These are phyloP conservation scores for Citrus hindsii DNA, from an alignment of 345 rosid species.

Conservation along the genomic window DNA sequence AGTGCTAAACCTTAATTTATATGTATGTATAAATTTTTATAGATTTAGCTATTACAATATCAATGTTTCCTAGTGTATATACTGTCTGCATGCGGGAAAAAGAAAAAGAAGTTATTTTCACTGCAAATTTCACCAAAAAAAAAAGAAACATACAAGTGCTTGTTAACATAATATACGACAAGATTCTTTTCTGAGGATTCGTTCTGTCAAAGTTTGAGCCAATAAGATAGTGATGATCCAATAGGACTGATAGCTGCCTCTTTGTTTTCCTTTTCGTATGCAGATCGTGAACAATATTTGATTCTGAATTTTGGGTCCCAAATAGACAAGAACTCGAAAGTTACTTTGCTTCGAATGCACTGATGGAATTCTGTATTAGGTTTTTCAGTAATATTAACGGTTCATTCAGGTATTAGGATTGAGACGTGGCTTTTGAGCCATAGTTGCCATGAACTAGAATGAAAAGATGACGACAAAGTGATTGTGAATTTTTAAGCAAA, in stretches of 20 bases:
- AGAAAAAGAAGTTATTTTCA: too few relatives aligned
- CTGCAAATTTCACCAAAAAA: too few relatives aligned
- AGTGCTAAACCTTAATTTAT: neutral
- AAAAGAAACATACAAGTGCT: neutral
- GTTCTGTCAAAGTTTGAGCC: neutral
- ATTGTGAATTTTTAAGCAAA: too few relatives aligned
- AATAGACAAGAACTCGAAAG: neutral
- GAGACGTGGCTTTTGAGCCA: too few relatives aligned
- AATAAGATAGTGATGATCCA: neutral
- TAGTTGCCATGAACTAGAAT: too few relatives aligned
- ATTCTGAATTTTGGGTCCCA: constrained; percentile 2
- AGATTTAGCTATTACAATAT: neutral
- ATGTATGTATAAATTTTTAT: too few relatives aligned
- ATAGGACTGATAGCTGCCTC: neutral
- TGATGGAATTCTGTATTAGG: neutral
- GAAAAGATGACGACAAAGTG: too few relatives aligned
- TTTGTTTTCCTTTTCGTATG: neutral
- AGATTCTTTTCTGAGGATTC: neutral
- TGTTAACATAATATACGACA: neutral
- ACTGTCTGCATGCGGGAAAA: too few relatives aligned
- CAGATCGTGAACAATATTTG: neutral
- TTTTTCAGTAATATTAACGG: neutral
- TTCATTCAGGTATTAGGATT: neutral
- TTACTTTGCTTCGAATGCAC: neutral
- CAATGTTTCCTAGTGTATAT: too few relatives aligned